phyloP scores from a whole-genome alignment of 495 filamentous ascomycete genomes.

The Penicillium daleae region DNA sequence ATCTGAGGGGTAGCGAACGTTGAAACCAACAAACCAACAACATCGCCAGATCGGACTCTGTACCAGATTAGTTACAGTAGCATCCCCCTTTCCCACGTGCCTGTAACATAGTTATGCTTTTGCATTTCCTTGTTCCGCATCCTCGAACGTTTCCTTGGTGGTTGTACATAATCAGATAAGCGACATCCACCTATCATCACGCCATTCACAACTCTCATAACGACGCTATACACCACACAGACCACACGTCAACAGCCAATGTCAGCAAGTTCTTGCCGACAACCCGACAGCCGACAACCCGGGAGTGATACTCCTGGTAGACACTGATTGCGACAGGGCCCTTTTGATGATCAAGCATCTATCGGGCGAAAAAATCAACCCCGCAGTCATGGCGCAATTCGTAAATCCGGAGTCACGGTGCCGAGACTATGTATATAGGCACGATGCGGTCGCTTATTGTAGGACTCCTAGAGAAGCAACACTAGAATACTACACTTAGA shows the following conservation, averaged over 20 bases:
- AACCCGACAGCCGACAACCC: neutral
- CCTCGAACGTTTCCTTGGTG: neutral
- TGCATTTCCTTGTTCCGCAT: neutral
- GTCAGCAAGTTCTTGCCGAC: neutral
- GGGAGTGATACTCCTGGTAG: neutral
- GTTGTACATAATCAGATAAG: constrained; percentile 3
- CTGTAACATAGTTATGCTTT: neutral
- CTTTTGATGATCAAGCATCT: neutral
- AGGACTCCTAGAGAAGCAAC: neutral
- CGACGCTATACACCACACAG: neutral
- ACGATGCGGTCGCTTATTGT: neutral
- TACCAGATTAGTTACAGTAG: too few relatives aligned
- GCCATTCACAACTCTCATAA: neutral
- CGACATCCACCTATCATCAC: neutral
- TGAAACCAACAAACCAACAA: neutral
- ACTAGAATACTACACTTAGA: neutral
- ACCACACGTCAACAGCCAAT: neutral
- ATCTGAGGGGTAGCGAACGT: constrained; percentile 10
- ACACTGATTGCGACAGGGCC: neutral
- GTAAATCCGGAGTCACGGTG: constrained; percentile 9
- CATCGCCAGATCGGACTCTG: neutral
- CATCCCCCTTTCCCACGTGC: neutral
- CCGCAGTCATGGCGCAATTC: constrained; percentile 25
- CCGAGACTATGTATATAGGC: constrained; percentile 19
- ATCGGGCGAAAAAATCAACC: constrained; percentile 9